phyloP scores from a whole-genome alignment of 2,329 filamentous ascomycete genomes.

The Fusarium incarnatum region DNA sequence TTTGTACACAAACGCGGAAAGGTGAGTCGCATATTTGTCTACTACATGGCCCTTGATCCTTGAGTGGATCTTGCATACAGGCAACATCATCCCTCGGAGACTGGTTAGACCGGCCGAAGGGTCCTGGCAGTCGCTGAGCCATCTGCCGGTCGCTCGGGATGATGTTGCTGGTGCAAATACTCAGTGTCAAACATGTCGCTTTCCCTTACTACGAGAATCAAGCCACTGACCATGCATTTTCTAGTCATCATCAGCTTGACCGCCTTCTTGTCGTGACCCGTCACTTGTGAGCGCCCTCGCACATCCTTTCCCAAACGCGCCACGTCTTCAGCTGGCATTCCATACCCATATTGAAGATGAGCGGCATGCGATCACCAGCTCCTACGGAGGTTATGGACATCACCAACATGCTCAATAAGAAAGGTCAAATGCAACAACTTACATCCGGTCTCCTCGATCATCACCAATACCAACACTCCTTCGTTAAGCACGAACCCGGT shows the following conservation, averaged over 20 bases:
- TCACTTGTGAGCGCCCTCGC: slow-evolving; percentile 39
- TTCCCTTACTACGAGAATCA: not conserved
- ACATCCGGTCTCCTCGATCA: slow-evolving; percentile 50
- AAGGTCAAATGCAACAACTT: slow-evolving; percentile 55
- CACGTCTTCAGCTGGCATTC: slow-evolving; percentile 36
- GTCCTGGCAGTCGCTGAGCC: slow-evolving; percentile 17
- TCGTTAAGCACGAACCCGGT: slow-evolving; percentile 53
- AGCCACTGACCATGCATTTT: slow-evolving; percentile 35
- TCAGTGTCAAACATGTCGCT: slow-evolving; percentile 10
- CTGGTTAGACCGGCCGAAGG: slow-evolving; percentile 10
- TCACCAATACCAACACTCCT: slow-evolving; percentile 47
- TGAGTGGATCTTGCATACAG: slow-evolving; percentile 26
- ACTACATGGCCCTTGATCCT: slow-evolving; percentile 11
- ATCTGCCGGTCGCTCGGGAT: slow-evolving; percentile 16
- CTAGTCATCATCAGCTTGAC: slow-evolving; percentile 41
- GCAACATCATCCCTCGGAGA: slow-evolving; percentile 6
- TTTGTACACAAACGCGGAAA: slow-evolving; percentile 39
- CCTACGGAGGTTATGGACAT: slow-evolving; percentile 65
- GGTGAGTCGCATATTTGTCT: slow-evolving; percentile 38
- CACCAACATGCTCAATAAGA: slow-evolving; percentile 65
- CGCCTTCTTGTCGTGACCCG: slow-evolving; percentile 44
- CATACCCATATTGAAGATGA: slow-evolving; percentile 45
- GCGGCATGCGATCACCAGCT: slow-evolving; percentile 58
- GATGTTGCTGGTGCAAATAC: slow-evolving; percentile 9
- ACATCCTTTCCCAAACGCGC: slow-evolving; percentile 37